phyloP scores from a whole-genome alignment of 257 asterid species.

The Penstemon eatonii region DNA sequence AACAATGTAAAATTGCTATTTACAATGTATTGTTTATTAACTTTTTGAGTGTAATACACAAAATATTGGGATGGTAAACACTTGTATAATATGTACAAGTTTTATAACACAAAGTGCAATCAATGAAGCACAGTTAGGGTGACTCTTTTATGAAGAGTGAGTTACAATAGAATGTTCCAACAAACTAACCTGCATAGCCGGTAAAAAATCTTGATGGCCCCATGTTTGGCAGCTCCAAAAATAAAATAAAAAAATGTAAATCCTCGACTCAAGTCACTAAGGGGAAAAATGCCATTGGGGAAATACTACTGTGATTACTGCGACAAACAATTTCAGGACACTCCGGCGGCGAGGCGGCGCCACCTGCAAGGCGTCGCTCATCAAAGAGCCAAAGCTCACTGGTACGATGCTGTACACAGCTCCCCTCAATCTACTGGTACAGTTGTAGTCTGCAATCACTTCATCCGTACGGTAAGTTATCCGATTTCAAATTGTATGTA shows the following conservation, averaged over 20 bases:
- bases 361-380: constrained; percentile 83
- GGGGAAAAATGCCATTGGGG: constrained; percentile 62
- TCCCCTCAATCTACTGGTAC: constrained; percentile 43
- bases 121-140: too few species aligned
- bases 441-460: constrained; percentile 71
- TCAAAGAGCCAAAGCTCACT: constrained; percentile 91
- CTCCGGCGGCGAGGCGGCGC: constrained; percentile 76
- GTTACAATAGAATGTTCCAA: too few species aligned
- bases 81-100: too few species aligned
- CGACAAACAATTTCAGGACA: constrained; percentile 88
- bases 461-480: constrained; percentile 69
- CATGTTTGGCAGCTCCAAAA: background rate
- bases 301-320: constrained; percentile 91
- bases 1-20: too few species aligned
- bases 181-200: too few species aligned
- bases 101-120: too few species aligned
- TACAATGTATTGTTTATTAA: too few species aligned
- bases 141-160: too few species aligned
- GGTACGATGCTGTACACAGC: constrained; percentile 74
- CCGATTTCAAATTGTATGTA: background rate
- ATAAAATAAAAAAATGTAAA: background rate
- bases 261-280: background rate
- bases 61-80: too few species aligned
- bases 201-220: too few species aligned
- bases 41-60: too few species aligned